Evolutionary conservation across 306 rosid species (phyloP).

Genomic region (Prunus mongolica): DNA sequence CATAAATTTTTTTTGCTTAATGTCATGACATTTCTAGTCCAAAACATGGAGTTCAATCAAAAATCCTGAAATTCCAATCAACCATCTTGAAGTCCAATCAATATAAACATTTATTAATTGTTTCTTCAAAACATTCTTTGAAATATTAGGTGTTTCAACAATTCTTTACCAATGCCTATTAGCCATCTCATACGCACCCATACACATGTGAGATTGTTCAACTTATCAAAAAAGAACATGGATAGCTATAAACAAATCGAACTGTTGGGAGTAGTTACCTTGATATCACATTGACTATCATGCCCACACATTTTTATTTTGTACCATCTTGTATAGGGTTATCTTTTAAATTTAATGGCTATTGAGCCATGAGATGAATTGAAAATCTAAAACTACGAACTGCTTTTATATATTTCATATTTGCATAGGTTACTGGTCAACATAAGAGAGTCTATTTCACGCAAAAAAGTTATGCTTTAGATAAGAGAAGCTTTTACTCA

Average conservation of each 20-base stretch:
- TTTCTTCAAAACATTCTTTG: background rate
- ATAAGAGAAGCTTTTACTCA: slow-evolving; percentile 4
- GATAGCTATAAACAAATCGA: background rate
- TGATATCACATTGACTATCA: background rate
- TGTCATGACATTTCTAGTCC: background rate
- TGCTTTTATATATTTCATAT: background rate
- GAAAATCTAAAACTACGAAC: background rate
- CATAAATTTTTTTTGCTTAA: background rate
- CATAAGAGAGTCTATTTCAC: background rate
- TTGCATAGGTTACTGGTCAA: background rate
- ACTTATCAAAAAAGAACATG: background rate
- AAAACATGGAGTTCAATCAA: background rate
- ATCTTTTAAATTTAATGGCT: background rate
- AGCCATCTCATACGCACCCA: background rate
- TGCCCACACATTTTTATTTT: background rate
- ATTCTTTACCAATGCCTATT: background rate
- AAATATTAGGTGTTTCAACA: background rate
- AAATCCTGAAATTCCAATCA: background rate
- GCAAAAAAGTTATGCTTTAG: background rate
- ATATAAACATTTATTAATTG: background rate
- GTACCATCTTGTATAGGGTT: background rate
- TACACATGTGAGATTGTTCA: background rate
- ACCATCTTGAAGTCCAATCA: background rate
- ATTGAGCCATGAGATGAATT: background rate
- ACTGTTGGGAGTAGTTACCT: background rate